These are phyloP conservation scores for Trypanosoma melophagium DNA, from an alignment of 208 protist species.

Conservation along the genomic window DNA sequence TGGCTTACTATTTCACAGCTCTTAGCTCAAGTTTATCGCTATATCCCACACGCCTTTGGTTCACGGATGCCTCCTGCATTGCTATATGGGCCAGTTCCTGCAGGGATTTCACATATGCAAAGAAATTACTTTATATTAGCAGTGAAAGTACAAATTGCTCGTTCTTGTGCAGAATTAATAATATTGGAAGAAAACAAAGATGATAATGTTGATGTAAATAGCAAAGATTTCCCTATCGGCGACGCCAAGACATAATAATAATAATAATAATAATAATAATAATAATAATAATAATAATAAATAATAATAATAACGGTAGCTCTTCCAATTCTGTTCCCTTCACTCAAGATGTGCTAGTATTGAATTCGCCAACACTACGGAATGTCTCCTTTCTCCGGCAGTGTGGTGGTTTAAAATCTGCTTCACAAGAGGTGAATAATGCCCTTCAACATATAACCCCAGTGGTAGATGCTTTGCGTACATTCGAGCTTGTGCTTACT, in stretches of 20 bases:
- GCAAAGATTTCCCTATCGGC: background rate
- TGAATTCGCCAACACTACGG: constrained; percentile 5
- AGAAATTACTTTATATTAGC: constrained; percentile 37
- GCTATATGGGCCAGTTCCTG: constrained; percentile 32
- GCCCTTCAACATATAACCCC: background rate
- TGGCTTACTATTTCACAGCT: constrained; percentile 62
- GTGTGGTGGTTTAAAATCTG: constrained; percentile 18
- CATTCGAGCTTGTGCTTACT: constrained; percentile 15
- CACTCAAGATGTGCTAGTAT: constrained; percentile 15
- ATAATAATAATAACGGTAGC: background rate
- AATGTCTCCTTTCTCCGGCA: constrained; percentile 14
- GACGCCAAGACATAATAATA: background rate
- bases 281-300: background rate
- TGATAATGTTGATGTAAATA: constrained; percentile 8
- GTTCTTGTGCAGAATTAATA: constrained; percentile 32
- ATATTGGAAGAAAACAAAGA: constrained; percentile 10
- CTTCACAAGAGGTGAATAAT: background rate
- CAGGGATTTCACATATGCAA: constrained; percentile 15
- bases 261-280: constrained; percentile 2
- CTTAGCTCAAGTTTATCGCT: constrained; percentile 83
- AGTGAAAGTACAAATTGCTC: constrained; percentile 54
- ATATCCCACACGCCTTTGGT: constrained; percentile 67
- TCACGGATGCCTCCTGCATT: constrained; percentile 86
- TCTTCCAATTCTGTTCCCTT: background rate
- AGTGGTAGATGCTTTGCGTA: constrained; percentile 5